Conservation (phyloP, 2,329 filamentous ascomycete species). For the Thelonectria olida region DNA sequence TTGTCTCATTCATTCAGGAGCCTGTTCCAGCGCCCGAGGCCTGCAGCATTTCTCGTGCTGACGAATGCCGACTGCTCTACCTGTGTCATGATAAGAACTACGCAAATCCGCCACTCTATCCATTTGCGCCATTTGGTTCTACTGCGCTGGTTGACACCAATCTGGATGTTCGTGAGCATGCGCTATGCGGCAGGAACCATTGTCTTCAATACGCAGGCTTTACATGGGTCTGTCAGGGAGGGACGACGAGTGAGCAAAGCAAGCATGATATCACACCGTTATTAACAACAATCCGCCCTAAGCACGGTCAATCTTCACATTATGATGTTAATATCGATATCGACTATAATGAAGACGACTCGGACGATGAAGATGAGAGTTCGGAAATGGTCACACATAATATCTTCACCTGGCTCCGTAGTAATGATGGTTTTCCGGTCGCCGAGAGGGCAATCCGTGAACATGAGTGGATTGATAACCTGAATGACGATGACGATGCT, state of each 20-base stretch:
- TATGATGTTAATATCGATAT: not conserved
- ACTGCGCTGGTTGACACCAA: conserved; percentile 24
- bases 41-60: conserved; percentile 24
- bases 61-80: conserved; percentile 31
- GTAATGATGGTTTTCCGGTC: conserved; percentile 40
- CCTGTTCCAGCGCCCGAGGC: not conserved
- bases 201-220: conserved; percentile 6
- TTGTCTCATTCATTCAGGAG: conserved; percentile 25
- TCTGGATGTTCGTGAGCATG: conserved; percentile 30
- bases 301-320: not conserved
- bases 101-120: conserved; percentile 23
- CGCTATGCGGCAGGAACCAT: conserved; percentile 11
- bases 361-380: conserved; percentile 20
- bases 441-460: conserved; percentile 40
- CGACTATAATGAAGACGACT: conserved; percentile 21
- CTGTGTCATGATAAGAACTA: conserved; percentile 24
- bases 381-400: conserved; percentile 40
- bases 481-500: conserved; percentile 32
- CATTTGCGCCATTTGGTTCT: conserved; percentile 29
- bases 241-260: conserved; percentile 1
- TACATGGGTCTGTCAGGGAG: conserved; percentile 14
- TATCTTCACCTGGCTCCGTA: conserved; percentile 42
- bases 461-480: conserved; percentile 43
- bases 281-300: not conserved
- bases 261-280: not conserved